Percentiles rank a stretch among this genome's conserved stretches.
Conservation (phyloP, 1,284 basidiomycete species). For the Naganishia cerealis region DNA sequence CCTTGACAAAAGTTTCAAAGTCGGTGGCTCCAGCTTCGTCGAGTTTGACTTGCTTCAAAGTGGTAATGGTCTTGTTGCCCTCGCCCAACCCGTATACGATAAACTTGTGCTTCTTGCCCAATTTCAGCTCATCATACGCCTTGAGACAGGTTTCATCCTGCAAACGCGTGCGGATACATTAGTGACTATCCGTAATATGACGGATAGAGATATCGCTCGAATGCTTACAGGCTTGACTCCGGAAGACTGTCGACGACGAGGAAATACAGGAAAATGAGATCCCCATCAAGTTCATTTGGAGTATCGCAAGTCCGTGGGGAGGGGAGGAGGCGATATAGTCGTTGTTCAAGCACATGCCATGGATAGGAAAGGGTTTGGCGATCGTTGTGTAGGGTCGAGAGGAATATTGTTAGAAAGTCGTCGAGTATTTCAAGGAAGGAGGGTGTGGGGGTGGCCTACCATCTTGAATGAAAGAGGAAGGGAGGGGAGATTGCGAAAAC, state of each 20-base stretch:
- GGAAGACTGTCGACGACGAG: constrained; percentile 62
- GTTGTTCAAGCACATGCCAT: background rate
- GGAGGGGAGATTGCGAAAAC: background rate
- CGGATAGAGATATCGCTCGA: background rate
- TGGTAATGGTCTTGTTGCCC: constrained; percentile 71
- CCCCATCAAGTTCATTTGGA: background rate
- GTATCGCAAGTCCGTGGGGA: background rate
- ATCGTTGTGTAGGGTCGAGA: background rate
- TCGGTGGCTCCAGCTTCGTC: constrained; percentile 46
- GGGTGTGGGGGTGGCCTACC: background rate
- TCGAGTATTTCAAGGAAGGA: background rate
- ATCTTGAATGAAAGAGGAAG: background rate
- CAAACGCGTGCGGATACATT: constrained; percentile 50
- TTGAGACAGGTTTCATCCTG: constrained; percentile 62
- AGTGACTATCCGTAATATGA: background rate
- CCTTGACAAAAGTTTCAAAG: constrained; percentile 75
- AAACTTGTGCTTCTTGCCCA: constrained; percentile 80
- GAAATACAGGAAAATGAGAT: background rate
- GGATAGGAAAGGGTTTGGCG: background rate
- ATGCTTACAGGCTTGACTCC: constrained; percentile 60
- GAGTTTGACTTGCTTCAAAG: constrained; percentile 61
- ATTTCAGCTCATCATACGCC: constrained; percentile 74
- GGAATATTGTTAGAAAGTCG: background rate
- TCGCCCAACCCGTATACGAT: constrained; percentile 76
- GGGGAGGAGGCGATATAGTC: background rate